These are phyloP conservation scores for Epichloe gansuensis DNA, from an alignment of 2,329 filamentous ascomycete species.

Conservation along the genomic window DNA sequence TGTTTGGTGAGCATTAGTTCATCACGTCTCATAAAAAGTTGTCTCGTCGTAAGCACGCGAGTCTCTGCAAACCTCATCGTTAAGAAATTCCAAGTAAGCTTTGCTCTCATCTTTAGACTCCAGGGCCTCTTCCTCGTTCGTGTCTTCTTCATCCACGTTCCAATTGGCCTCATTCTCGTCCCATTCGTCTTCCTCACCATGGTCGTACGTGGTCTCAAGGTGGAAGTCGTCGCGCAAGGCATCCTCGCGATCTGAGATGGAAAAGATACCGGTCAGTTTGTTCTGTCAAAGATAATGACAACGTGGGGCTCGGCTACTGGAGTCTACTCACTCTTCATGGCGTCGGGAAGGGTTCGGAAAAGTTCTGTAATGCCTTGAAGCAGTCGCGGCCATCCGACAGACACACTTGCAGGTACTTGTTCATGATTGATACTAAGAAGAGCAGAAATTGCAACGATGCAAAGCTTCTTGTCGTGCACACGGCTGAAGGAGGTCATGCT, in stretches of 20 bases:
- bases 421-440: constrained; percentile 68
- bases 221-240: constrained; percentile 80
- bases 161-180: constrained; percentile 73
- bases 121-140: constrained; percentile 47
- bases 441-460: constrained; percentile 82
- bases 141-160: constrained; percentile 62
- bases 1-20: constrained; percentile 17
- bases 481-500: constrained; percentile 87
- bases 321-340: constrained; percentile 61
- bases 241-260: constrained; percentile 62
- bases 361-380: constrained; percentile 78
- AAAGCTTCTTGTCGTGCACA: constrained; percentile 97
- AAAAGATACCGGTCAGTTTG: not conserved
- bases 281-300: not conserved
- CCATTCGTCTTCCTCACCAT: constrained; percentile 67
- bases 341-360: constrained; percentile 81
- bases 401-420: constrained; percentile 82
- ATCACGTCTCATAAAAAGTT: no score
- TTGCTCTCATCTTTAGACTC: constrained; percentile 82
- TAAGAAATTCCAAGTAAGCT: constrained; percentile 90
- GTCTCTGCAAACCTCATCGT: constrained; percentile 57
- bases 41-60: not conserved
- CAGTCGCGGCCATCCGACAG: constrained; percentile 87
- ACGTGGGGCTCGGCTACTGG: no score
- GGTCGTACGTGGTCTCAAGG: constrained; percentile 49